These are phyloP conservation scores for Juglanconis oblonga DNA, from an alignment of 2,329 filamentous ascomycete genomes.

Conservation along the genomic window DNA sequence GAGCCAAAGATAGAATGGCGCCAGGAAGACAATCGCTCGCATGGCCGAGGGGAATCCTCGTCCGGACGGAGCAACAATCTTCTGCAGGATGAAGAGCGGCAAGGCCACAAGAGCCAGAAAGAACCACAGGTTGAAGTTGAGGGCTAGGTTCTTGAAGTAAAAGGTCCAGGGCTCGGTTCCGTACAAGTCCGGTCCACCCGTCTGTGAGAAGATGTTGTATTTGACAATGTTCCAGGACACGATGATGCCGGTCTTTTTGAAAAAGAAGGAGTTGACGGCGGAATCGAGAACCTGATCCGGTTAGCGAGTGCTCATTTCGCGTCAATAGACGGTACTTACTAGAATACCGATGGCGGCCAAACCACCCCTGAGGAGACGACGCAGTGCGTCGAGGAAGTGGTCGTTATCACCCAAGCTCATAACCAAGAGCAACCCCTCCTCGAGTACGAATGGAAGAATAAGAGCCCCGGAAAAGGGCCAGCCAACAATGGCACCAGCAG, in stretches of 20 bases:
- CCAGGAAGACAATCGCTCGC: slow-evolving; percentile 72
- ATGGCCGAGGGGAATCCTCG: slow-evolving; percentile 67
- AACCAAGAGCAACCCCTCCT: slow-evolving; percentile 62
- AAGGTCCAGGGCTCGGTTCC: slow-evolving; percentile 97
- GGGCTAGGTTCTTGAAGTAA: slow-evolving; percentile 82
- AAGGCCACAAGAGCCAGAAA: slow-evolving; percentile 70
- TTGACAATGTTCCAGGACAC: slow-evolving; percentile 91
- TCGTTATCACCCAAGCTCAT: slow-evolving; percentile 52
- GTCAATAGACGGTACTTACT: slow-evolving; percentile 45
- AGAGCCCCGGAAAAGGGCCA: slow-evolving; percentile 93
- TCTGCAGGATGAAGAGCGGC: slow-evolving; percentile 74
- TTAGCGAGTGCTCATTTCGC: slow-evolving; percentile 24
- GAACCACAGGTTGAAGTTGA: slow-evolving; percentile 98
- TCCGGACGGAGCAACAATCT: slow-evolving; percentile 58
- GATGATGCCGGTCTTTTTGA: slow-evolving; percentile 65
- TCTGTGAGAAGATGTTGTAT: slow-evolving; percentile 88
- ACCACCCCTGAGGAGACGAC: slow-evolving; percentile 65
- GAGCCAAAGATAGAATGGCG: slow-evolving; percentile 94
- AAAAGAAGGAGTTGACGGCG: slow-evolving; percentile 77
- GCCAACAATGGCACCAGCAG: slow-evolving; percentile 77
- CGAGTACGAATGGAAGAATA: slow-evolving; percentile 73
- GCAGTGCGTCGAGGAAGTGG: slow-evolving; percentile 57
- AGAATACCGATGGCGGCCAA: slow-evolving; percentile 66
- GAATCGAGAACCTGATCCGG: slow-evolving; percentile 62
- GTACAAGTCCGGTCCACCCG: slow-evolving; percentile 85